Conservation (phyloP, 306 rosid species). For the Malus domestica region DNA sequence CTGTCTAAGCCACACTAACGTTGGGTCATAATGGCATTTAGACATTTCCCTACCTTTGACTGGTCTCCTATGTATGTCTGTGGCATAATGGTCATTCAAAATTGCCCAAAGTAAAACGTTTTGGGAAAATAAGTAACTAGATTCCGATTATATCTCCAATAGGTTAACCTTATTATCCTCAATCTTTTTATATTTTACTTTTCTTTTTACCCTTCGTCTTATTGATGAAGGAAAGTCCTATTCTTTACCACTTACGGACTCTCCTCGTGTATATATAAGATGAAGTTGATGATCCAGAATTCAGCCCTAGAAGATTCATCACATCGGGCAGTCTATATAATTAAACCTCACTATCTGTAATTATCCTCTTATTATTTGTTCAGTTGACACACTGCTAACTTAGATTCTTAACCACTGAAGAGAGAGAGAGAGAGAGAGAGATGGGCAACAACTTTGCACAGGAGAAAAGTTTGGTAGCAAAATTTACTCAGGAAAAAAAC, state of each 20-base stretch:
- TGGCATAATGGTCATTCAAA: neutral
- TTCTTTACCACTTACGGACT: neutral
- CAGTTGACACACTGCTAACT: neutral
- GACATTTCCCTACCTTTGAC: neutral
- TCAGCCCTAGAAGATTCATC: neutral
- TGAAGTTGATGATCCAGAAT: neutral
- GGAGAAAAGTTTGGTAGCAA: neutral
- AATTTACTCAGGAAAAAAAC: neutral
- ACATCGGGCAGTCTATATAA: neutral
- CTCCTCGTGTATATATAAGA: neutral
- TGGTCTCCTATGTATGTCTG: neutral
- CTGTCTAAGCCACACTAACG: too few species aligned
- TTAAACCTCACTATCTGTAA: neutral
- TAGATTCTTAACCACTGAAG: neutral
- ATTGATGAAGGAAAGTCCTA: neutral
- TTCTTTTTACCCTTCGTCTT: neutral
- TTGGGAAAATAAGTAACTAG: neutral
- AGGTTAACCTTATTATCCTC: neutral
- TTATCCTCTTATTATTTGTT: too few species aligned
- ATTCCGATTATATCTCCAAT: neutral
- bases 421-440: neutral
- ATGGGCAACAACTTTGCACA: neutral
- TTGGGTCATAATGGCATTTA: neutral
- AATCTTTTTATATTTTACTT: too few species aligned
- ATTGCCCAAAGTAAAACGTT: neutral